Conservation (phyloP, 73 alveolate genomes). For the Breviolum minutum region DNA sequence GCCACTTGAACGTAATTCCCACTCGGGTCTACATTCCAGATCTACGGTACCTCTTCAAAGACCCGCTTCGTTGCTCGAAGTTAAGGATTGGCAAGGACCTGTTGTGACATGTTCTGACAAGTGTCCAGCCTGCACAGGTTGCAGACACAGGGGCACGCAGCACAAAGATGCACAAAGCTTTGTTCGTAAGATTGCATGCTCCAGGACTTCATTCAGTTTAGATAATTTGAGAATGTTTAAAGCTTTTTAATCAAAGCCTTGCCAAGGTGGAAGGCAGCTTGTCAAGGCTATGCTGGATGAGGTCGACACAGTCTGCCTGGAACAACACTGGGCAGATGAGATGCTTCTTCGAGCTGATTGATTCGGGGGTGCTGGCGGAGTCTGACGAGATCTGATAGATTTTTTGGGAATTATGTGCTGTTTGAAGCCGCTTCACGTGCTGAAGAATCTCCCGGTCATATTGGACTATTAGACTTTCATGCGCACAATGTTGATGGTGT, state of each 20-base stretch:
- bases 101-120: no score
- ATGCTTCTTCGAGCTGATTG: neutral
- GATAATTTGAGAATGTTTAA: no score
- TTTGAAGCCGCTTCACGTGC: no score
- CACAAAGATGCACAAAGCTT: no score
- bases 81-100: neutral
- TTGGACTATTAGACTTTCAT: neutral
- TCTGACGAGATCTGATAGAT: no score
- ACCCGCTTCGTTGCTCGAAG: slow-evolving; percentile 10
- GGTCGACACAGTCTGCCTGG: slow-evolving; percentile 25
- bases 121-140: no score
- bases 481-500: neutral
- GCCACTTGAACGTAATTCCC: slow-evolving; percentile 44
- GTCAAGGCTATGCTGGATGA: slow-evolving; percentile 13
- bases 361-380: no score
- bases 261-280: slow-evolving; percentile 4
- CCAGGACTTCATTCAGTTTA: no score
- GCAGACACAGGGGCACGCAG: no score
- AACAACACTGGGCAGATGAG: slow-evolving; percentile 31
- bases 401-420: no score
- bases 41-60: slow-evolving; percentile 27
- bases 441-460: no score
- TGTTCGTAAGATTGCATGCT: no score
- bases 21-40: slow-evolving; percentile 25
- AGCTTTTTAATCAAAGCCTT: neutral